Conservation (phyloP, 2,329 filamentous ascomycete species). For the Didymella segeticola region DNA sequence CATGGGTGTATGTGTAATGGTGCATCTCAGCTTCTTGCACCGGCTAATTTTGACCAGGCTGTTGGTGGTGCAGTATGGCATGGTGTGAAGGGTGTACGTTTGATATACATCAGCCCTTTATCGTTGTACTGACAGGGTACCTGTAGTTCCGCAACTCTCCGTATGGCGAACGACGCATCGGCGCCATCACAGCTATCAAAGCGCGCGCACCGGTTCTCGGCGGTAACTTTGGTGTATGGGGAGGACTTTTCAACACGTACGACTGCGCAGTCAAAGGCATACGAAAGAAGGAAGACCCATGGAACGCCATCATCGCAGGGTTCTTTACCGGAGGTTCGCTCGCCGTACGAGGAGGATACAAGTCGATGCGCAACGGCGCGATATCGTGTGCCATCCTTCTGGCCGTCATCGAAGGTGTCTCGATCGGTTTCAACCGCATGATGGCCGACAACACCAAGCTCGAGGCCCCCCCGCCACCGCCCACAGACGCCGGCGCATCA, state of each 20-base stretch:
- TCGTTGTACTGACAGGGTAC: conserved; percentile 15
- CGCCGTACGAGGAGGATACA: conserved; percentile 88
- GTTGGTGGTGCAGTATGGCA: conserved; percentile 76
- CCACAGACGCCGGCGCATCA: conserved; percentile 36
- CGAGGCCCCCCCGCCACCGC: conserved; percentile 63
- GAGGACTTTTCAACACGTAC: conserved; percentile 92
- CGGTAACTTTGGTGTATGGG: conserved; percentile 98
- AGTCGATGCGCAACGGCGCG: conserved; percentile 90
- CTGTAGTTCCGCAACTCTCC: conserved; percentile 50
- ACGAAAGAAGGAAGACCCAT: conserved; percentile 95
- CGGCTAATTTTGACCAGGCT: conserved; percentile 38
- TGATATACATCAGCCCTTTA: neutral
- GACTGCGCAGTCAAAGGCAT: conserved; percentile 95
- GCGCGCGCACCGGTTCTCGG: conserved; percentile 94
- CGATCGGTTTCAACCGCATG: conserved; percentile 94
- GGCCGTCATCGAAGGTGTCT: conserved; percentile 95
- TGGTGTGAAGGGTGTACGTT: conserved; percentile 87
- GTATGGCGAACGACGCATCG: conserved; percentile 93
- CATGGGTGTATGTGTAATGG: conserved; percentile 78
- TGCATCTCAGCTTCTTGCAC: conserved; percentile 1
- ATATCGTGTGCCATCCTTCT: conserved; percentile 95
- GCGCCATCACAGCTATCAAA: conserved; percentile 94
- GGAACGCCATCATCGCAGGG: conserved; percentile 96
- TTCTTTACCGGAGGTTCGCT: conserved; percentile 91
- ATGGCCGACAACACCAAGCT: conserved; percentile 87